Evolutionary conservation across 169 alveolate species (phyloP).

Genomic region (Eimeria tenella): DNA sequence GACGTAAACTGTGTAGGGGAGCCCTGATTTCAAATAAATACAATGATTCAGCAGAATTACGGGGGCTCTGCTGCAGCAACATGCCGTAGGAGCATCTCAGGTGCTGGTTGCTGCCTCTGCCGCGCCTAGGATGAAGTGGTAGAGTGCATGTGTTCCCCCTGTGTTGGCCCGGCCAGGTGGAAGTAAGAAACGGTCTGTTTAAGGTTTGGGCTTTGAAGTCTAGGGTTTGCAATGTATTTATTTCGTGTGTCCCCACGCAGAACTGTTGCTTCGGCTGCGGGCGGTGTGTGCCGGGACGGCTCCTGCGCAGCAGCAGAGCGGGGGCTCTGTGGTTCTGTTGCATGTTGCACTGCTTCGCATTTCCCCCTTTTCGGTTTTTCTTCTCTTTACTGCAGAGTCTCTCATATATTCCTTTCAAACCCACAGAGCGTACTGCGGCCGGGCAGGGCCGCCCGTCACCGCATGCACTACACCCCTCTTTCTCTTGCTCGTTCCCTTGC

Average conservation of each 20-base stretch:
- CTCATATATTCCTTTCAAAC: background rate
- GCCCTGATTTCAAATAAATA: too few species aligned
- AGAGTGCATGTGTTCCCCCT: conserved; percentile 7
- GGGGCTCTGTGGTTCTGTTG: conserved; percentile 8
- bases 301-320: conserved; percentile 24
- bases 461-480: conserved; percentile 55
- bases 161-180: background rate
- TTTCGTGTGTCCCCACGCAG: background rate
- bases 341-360: background rate
- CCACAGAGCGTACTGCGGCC: background rate
- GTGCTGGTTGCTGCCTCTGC: conserved; percentile 20
- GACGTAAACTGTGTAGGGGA: too few species aligned
- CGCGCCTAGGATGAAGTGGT: background rate
- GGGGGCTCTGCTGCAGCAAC: conserved; percentile 12
- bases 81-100: background rate
- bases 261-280: conserved; percentile 34
- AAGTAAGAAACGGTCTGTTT: background rate
- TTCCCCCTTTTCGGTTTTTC: background rate
- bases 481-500: background rate
- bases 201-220: background rate
- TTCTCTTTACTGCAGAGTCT: background rate
- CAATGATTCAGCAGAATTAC: background rate
- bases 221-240: background rate
- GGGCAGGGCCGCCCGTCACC: conserved; percentile 29
- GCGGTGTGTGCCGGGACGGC: conserved; percentile 54